Percentiles rank a stretch among this genome's conserved stretches.
Conservation (phyloP, 2,329 filamentous ascomycete species). For the Cercospora janseana region DNA sequence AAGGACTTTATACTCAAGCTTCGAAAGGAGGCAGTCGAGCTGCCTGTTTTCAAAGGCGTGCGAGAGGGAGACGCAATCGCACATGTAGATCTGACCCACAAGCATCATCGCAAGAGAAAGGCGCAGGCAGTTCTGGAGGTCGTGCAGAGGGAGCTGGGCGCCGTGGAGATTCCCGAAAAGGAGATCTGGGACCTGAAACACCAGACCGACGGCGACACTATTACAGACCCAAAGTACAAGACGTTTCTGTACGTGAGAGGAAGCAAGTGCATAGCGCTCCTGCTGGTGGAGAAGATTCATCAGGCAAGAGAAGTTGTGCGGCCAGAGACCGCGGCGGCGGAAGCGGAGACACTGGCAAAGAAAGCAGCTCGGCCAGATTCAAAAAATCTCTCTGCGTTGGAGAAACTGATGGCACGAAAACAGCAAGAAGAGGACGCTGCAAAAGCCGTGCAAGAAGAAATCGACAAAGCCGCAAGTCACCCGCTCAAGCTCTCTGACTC, state of each 20-base stretch:
- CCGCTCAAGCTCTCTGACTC: slow-evolving; percentile 28
- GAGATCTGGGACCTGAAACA: slow-evolving; percentile 53
- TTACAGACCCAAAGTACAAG: slow-evolving; percentile 50
- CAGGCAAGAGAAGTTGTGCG: slow-evolving; percentile 54
- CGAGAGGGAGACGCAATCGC: slow-evolving; percentile 52
- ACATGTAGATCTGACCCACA: slow-evolving; percentile 57
- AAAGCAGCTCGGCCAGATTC: too few species aligned
- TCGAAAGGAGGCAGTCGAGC: not conserved
- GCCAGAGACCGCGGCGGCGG: slow-evolving; percentile 17
- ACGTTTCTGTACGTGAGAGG: slow-evolving; percentile 61
- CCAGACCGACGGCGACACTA: not conserved
- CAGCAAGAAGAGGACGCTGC: slow-evolving; percentile 20
- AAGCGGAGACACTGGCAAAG: slow-evolving; percentile 24
- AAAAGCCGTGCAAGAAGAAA: slow-evolving; percentile 11
- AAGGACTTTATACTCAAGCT: slow-evolving; percentile 54
- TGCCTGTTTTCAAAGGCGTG: slow-evolving; percentile 21
- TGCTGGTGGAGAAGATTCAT: slow-evolving; percentile 60
- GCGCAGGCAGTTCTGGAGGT: slow-evolving; percentile 57
- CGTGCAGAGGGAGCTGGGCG: slow-evolving; percentile 61
- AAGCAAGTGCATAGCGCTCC: slow-evolving; percentile 61
- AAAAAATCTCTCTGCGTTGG: slow-evolving; percentile 18
- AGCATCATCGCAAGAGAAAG: slow-evolving; percentile 53
- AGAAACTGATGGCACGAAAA: slow-evolving; percentile 29
- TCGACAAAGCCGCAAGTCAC: slow-evolving; percentile 18
- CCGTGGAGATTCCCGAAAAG: slow-evolving; percentile 58